A percentile compares a stretch with the other conserved stretches of the same genome.
Evolutionary conservation across 345 rosid species (phyloP).

Genomic region (Leavenworthia alabamica): DNA sequence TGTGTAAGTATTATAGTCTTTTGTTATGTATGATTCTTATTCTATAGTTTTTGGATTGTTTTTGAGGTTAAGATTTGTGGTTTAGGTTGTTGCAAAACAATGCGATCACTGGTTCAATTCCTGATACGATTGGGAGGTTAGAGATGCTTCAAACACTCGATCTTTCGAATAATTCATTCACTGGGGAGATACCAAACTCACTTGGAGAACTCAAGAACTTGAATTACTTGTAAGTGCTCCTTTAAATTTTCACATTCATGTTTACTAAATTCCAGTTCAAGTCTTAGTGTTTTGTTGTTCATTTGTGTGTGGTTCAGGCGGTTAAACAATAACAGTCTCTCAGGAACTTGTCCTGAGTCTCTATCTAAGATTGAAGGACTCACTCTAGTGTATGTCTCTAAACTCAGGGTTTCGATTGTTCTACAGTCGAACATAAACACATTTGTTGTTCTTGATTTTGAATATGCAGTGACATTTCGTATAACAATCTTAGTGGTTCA

Average conservation of each 20-base stretch:
- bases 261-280: not conserved
- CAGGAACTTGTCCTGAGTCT: conserved; percentile 70
- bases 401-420: not conserved
- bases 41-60: not conserved
- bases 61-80: conserved; percentile 11
- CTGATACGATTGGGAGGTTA: conserved; percentile 71
- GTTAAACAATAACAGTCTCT: conserved; percentile 91
- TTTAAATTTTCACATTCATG: not conserved
- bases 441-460: not conserved
- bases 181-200: conserved; percentile 67
- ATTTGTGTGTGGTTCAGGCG: conserved; percentile 46
- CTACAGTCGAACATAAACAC: not conserved
- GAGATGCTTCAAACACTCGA: conserved; percentile 85
- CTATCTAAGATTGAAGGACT: conserved; percentile 80
- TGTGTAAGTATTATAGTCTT: conserved; percentile 51
- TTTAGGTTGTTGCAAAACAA: conserved; percentile 93
- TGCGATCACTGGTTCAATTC: conserved; percentile 78
- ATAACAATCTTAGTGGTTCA: conserved; percentile 88
- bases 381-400: conserved; percentile 67
- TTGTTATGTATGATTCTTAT: not conserved
- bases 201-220: conserved; percentile 72
- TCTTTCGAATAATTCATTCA: conserved; percentile 79
- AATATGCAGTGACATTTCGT: conserved; percentile 75
- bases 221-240: conserved; percentile 68
- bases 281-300: conserved; percentile 2